A percentile compares a stretch with the other conserved stretches of the same genome.
These are phyloP conservation scores for Pseudogymnoascus sp. DNA, from an alignment of 2,329 filamentous ascomycete genomes.

Conservation along the genomic window DNA sequence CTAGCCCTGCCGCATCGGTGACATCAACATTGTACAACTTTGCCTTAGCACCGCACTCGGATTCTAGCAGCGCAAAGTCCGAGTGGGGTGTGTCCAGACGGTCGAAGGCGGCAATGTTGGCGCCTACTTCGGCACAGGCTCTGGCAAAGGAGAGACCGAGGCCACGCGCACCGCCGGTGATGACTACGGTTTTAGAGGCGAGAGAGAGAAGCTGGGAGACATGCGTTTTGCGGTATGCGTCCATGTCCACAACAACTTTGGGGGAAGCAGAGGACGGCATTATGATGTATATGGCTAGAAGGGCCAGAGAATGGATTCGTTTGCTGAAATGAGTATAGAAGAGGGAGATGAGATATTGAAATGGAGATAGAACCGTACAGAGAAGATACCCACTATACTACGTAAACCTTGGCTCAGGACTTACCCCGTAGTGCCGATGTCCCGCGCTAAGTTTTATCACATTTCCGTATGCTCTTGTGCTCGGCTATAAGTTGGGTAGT, in stretches of 20 bases:
- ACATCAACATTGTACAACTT: not conserved
- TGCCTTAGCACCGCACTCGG: not conserved
- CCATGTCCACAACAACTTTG: not conserved
- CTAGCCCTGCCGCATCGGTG: not conserved
- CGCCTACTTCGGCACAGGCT: conserved; percentile 58
- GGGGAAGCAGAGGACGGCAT: not conserved
- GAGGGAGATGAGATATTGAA: not conserved
- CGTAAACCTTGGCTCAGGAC: not conserved
- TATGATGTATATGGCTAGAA: not conserved
- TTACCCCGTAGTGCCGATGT: not conserved
- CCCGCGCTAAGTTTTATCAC: not conserved
- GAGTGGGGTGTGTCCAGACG: not conserved
- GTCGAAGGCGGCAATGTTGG: conserved; percentile 43
- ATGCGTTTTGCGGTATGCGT: not conserved
- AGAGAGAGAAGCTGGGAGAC: not conserved
- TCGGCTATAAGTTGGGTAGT: not conserved
- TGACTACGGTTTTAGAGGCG: conserved; percentile 51
- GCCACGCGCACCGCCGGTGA: conserved; percentile 66
- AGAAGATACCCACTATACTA: not conserved
- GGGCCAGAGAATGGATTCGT: not conserved
- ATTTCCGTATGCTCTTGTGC: not conserved
- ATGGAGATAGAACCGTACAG: not conserved
- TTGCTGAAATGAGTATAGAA: not conserved
- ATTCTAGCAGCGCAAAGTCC: not conserved
- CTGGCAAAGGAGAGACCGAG: conserved; percentile 58